Percentiles rank a stretch among this genome's conserved stretches.
These are phyloP conservation scores for Cucurbita ficifolia DNA, from an alignment of 306 rosid genomes.

Conservation along the genomic window DNA sequence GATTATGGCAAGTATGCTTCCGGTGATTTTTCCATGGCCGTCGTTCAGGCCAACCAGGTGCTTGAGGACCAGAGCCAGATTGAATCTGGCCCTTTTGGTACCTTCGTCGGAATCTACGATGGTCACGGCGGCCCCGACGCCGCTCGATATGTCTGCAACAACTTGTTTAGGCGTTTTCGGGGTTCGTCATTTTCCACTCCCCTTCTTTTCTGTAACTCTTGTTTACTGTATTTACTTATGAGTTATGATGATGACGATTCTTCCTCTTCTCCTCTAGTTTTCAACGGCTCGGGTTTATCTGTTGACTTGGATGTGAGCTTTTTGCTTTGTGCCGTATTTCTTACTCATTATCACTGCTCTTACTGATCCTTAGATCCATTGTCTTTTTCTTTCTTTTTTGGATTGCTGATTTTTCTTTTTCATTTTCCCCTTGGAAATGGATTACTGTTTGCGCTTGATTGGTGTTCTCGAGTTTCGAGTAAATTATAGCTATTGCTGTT, in stretches of 20 bases:
- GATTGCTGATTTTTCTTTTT: background rate
- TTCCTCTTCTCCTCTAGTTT: background rate
- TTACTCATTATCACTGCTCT: background rate
- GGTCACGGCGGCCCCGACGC: constrained; percentile 87
- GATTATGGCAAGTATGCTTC: constrained; percentile 47
- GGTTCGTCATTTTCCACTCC: constrained; percentile 28
- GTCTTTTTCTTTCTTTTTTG: background rate
- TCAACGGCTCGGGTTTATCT: background rate
- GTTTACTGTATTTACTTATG: background rate
- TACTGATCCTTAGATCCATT: background rate
- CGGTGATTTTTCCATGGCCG: constrained; percentile 84
- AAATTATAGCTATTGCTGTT: background rate
- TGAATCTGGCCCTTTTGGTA: constrained; percentile 71
- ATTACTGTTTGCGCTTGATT: background rate
- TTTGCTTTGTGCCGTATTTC: background rate
- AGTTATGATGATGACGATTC: background rate
- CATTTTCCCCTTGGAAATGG: background rate
- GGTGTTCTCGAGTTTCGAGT: background rate
- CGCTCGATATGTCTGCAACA: constrained; percentile 64
- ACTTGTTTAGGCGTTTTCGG: constrained; percentile 55
- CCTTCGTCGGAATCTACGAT: constrained; percentile 78
- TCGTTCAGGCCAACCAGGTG: constrained; percentile 73
- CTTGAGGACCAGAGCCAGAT: constrained; percentile 87
- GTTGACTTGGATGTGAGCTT: background rate
- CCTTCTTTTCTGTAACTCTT: background rate